Conservation (phyloP, 306 rosid genomes). For the Boehmeria nivea region DNA sequence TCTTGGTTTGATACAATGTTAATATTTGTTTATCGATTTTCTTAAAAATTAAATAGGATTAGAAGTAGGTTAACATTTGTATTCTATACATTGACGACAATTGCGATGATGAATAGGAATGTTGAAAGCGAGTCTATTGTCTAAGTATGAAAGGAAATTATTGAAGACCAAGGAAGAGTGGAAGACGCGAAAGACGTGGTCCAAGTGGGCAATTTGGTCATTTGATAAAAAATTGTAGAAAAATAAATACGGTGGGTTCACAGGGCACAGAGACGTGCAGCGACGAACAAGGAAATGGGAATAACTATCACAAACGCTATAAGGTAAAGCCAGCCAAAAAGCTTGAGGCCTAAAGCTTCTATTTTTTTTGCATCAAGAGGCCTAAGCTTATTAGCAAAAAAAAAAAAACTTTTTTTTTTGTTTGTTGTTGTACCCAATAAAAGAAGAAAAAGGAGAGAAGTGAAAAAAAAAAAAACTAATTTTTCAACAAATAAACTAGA, state of each 20-base stretch:
- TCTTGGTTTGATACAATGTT: no score
- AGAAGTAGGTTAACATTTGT: no score
- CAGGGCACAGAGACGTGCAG: constrained; percentile 21
- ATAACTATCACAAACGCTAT: background rate
- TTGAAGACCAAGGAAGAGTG: background rate
- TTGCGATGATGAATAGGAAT: no score
- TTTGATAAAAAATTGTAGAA: background rate
- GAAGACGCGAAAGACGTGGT: background rate
- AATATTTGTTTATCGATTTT: no score
- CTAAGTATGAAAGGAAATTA: background rate
- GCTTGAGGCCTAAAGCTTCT: constrained; percentile 16
- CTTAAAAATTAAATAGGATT: no score
- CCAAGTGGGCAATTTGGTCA: constrained; percentile 28
- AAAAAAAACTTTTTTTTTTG: no score
- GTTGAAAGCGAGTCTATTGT: background rate
- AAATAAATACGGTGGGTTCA: constrained; percentile 16
- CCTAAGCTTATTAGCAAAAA: constrained; percentile 24
- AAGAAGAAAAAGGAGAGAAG: background rate
- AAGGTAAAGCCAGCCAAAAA: constrained; percentile 28
- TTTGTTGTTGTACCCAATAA: constrained; percentile 1
- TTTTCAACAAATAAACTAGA: constrained; percentile 20
- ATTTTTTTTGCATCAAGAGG: background rate
- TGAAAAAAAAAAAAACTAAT: background rate
- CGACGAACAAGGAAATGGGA: constrained; percentile 23
- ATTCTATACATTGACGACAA: no score